These are phyloP conservation scores for Aureobasidium leucospermi DNA, from an alignment of 2,329 filamentous ascomycete species.

Conservation along the genomic window DNA sequence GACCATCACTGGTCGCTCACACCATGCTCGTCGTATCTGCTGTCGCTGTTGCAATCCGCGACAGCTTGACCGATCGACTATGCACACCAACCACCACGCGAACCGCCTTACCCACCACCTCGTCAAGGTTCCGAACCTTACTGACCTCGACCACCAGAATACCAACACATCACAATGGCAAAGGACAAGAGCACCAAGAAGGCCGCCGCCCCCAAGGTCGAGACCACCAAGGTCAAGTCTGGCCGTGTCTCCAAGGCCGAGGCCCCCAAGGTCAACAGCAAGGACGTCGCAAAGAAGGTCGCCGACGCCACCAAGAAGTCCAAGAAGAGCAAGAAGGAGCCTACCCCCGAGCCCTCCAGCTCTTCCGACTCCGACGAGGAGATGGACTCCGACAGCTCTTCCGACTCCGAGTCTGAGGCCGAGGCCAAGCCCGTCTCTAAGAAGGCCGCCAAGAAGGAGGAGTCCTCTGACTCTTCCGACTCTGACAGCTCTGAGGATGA, in stretches of 20 bases:
- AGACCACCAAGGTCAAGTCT: constrained; percentile 49
- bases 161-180: constrained; percentile 23
- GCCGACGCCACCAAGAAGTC: constrained; percentile 44
- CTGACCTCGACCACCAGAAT: constrained; percentile 8
- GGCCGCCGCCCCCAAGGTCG: constrained; percentile 19
- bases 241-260: constrained; percentile 62
- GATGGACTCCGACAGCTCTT: constrained; percentile 26
- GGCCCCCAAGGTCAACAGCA: constrained; percentile 59
- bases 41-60: constrained; percentile 13
- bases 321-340: constrained; percentile 42
- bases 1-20: background rate
- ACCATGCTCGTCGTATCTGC: constrained; percentile 5
- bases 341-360: constrained; percentile 37
- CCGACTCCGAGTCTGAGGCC: constrained; percentile 22
- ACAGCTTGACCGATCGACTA: constrained; percentile 12
- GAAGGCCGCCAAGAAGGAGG: constrained; percentile 19
- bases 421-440: constrained; percentile 26
- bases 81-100: background rate
- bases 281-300: constrained; percentile 56
- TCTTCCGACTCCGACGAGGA: constrained; percentile 27
- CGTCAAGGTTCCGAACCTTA: background rate
- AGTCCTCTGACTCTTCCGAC: constrained; percentile 18
- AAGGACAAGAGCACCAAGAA: constrained; percentile 38
- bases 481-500: constrained; percentile 24
- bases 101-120: constrained; percentile 1